Evolutionary conservation across 1,284 basidiomycete species (phyloP), one percentile per base, ranked within the genome.

Genomic region (Trichosporon faecale): DNA sequence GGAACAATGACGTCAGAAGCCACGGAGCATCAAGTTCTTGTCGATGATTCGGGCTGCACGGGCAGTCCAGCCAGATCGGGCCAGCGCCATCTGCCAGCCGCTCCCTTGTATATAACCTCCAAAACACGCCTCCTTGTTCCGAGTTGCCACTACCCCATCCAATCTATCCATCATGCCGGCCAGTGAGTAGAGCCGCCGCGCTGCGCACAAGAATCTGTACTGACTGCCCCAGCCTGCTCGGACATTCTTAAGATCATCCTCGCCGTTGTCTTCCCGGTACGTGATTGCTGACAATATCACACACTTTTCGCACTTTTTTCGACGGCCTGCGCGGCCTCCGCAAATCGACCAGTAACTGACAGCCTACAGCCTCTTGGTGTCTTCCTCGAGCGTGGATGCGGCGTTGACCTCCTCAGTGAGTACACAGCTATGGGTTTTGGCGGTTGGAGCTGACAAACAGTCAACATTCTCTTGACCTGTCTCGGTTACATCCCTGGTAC

Each of bases 371-470:
- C 80, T 74, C 74, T 81, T 55, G 80, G 80, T 75, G 80, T 82
- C 66, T 82, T 82, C 79, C 78, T 82, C 64, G 80, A 82, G 76
- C 75, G 78, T 66, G 80, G 80, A 40, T 82, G 80, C 70, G 72
- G 72, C 60, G 77, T 75, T 40, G 79, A 80, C 69, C 74, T 81
- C 72, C 74, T 81, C 68, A 78, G 57, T 61, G 23, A 61, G 57
- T 61, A 14, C 12, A 16, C 6, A 3, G 57, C 29, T 61, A n/a
- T 1, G 4, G 23, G 3, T 1, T 27, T 1, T n/a, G 2, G 16
- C 5, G 4, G 57, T 6, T 3, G 18, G 9, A 33, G 57, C 57
- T 61, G 29, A 61, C 57, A 33, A 31, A 29, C 57, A 61, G 57
- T 79, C 70, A 76, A 76, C 76, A 79, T 81, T 72, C 77, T 80